phyloP scores from a whole-genome alignment of 1,139 yeast species.

The Yamadazyma dushanensis region DNA sequence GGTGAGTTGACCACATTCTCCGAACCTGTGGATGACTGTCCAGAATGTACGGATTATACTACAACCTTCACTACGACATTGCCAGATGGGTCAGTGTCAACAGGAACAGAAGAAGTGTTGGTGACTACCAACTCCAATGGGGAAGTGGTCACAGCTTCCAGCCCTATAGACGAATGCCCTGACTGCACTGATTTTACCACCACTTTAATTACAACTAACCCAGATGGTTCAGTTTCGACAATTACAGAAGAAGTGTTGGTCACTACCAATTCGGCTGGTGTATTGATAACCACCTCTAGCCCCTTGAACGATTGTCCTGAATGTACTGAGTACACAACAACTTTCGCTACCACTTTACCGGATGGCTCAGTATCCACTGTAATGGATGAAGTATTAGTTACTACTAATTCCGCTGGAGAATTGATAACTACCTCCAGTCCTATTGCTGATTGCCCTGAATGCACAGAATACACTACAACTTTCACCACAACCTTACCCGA shows the following conservation, averaged over 20 bases:
- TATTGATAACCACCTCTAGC: conserved; percentile 10
- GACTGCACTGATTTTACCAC: no score
- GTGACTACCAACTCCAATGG: conserved; percentile 12
- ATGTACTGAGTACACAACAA: conserved; percentile 12
- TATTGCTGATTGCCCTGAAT: conserved; percentile 10
- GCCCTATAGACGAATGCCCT: no score
- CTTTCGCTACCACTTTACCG: conserved; percentile 10
- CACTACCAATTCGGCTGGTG: conserved; percentile 13
- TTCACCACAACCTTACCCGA: conserved; percentile 13
- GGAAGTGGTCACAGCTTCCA: conserved; percentile 4
- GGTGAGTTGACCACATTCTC: conserved; percentile 27
- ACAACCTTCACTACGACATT: conserved; percentile 10
- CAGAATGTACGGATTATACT: conserved; percentile 13
- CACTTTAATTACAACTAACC: no score
- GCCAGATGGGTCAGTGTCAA: no score
- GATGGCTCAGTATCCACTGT: conserved; percentile 11
- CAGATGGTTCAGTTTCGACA: no score
- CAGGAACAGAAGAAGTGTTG: conserved; percentile 8
- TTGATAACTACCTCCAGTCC: conserved; percentile 12
- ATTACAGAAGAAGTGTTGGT: no score
- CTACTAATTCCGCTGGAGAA: conserved; percentile 9
- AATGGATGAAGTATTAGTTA: conserved; percentile 10
- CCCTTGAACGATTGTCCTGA: conserved; percentile 8
- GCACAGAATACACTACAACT: conserved; percentile 16
- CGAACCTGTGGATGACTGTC: conserved; percentile 8